Conservation (phyloP, 2,329 filamentous ascomycete genomes). For the Venturia carpophila region DNA sequence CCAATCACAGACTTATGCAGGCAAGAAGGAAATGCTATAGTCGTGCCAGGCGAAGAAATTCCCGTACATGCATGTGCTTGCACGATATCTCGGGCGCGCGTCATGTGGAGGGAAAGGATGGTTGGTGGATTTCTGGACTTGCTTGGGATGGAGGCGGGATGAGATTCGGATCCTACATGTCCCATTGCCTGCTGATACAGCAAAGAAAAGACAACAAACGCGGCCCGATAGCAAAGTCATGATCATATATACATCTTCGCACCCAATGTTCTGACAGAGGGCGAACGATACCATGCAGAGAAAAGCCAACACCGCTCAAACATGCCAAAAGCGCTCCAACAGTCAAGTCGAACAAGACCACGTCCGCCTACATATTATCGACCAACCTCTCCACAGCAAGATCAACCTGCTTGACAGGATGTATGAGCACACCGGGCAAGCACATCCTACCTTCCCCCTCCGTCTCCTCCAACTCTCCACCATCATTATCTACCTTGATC, state of each 20-base stretch:
- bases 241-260: neutral
- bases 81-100: neutral
- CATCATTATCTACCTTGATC: conserved; percentile 44
- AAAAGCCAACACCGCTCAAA: neutral
- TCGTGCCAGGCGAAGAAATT: neutral
- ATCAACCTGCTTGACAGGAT: conserved; percentile 45
- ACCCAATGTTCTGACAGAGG: neutral
- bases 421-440: conserved; percentile 40
- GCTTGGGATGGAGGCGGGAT: no score
- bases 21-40: neutral
- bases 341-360: neutral
- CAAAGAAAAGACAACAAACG: no score
- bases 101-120: neutral
- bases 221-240: neutral
- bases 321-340: neutral
- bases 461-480: conserved; percentile 36
- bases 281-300: no score
- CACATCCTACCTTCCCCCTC: conserved; percentile 43
- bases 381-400: conserved; percentile 22
- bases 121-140: neutral
- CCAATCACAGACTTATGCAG: neutral
- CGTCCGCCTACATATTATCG: neutral
- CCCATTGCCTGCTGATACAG: no score
- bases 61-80: neutral
- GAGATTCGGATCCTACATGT: no score